A percentile compares a stretch with the other conserved stretches of the same genome.
Evolutionary conservation across 352 stramenopile genomes (phyloP).

Genomic region (Pythium insidiosum): DNA sequence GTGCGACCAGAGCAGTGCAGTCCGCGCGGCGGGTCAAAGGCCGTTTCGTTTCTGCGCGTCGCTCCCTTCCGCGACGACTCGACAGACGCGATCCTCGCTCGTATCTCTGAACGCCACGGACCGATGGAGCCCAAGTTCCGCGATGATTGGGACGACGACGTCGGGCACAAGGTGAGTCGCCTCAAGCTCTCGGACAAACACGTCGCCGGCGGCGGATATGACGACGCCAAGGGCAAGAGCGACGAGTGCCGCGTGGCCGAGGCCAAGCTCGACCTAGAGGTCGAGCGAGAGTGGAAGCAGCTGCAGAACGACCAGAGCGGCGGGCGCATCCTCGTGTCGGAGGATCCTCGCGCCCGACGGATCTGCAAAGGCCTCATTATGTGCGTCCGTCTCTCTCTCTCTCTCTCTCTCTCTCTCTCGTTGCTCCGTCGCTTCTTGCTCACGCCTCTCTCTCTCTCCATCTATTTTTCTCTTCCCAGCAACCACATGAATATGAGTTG

Average conservation of each 20-base stretch:
- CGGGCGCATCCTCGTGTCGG: slow-evolving; percentile 69
- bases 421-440: background rate
- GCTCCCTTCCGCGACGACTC: too few species aligned
- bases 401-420: background rate
- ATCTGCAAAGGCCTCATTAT: slow-evolving; percentile 74
- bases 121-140: slow-evolving; percentile 62
- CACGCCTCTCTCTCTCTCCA: background rate
- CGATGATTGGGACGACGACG: slow-evolving; percentile 37
- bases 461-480: slow-evolving; percentile 15
- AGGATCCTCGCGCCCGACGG: slow-evolving; percentile 44
- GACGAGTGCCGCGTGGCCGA: slow-evolving; percentile 45
- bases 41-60: too few species aligned
- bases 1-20: too few species aligned
- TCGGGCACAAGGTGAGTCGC: slow-evolving; percentile 58
- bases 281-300: slow-evolving; percentile 80
- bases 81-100: too few species aligned
- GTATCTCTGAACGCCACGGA: too few species aligned
- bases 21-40: too few species aligned
- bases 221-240: slow-evolving; percentile 20
- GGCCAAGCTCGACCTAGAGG: slow-evolving; percentile 73
- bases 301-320: slow-evolving; percentile 40
- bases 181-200: slow-evolving; percentile 54
- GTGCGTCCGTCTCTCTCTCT: slow-evolving; percentile 13
- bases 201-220: background rate
- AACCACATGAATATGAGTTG: slow-evolving; percentile 89